A percentile compares a stretch with the other conserved stretches of the same genome.
These are phyloP conservation scores for Chaetomiaceae sp. DNA, from an alignment of 2,329 filamentous ascomycete species.

Conservation along the genomic window DNA sequence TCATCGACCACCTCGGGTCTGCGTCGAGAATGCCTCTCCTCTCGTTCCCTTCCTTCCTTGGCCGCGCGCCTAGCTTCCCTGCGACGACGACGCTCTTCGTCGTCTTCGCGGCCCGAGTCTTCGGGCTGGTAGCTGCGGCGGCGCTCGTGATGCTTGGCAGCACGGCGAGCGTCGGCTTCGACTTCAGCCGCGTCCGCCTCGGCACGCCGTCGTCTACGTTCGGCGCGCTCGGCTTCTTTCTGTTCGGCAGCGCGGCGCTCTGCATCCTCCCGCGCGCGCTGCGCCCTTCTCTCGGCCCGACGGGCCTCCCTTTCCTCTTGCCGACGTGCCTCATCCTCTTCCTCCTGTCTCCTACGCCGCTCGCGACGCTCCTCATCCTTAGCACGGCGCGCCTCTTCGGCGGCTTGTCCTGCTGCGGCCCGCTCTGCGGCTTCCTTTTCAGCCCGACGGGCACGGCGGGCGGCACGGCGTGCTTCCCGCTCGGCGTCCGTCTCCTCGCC, in stretches of 20 bases:
- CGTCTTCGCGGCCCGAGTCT: conserved; percentile 41
- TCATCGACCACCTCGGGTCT: conserved; percentile 41
- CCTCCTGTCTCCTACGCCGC: conserved; percentile 51
- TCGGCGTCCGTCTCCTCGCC: conserved; percentile 47
- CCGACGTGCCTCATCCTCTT: conserved; percentile 50
- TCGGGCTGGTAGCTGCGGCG: conserved; percentile 40
- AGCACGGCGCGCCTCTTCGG: conserved; percentile 52
- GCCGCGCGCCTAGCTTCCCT: conserved; percentile 49
- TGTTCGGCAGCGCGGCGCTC: conserved; percentile 47
- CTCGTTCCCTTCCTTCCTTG: conserved; percentile 38
- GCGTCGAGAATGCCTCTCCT: conserved; percentile 38
- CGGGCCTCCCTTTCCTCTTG: conserved; percentile 57
- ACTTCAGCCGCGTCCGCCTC: conserved; percentile 45
- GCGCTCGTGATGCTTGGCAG: conserved; percentile 42
- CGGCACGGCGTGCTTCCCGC: conserved; percentile 43
- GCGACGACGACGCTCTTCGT: conserved; percentile 50
- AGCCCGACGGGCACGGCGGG: conserved; percentile 52
- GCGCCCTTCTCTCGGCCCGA: conserved; percentile 50
- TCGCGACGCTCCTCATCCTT: conserved; percentile 56
- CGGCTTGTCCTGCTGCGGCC: conserved; percentile 44
- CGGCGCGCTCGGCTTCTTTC: conserved; percentile 44
- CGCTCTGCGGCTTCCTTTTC: conserved; percentile 50
- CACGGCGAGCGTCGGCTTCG: conserved; percentile 46
- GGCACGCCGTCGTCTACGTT: conserved; percentile 45
- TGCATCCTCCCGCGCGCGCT: conserved; percentile 45